Base-by-base conservation (phyloP, 2,329 filamentous ascomycete species). In the Diaporthe eres region DNA sequence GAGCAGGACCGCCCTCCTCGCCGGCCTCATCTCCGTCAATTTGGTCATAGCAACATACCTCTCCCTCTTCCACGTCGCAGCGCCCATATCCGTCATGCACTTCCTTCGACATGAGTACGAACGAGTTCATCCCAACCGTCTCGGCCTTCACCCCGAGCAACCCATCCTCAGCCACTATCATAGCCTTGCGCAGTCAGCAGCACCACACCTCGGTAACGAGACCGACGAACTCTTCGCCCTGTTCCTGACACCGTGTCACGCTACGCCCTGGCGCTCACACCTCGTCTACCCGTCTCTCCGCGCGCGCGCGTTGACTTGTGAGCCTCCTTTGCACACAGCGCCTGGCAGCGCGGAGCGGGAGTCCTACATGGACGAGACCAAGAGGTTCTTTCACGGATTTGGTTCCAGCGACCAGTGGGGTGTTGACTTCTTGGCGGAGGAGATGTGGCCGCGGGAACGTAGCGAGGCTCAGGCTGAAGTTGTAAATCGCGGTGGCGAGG, bases 161-260 rank as follows among this genome's bases (percentile, higher is more conserved):
- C 76, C 57, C 44, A n/a, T 72, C 8, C 53, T 57, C 13, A 63
- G 39, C 44, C 77, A 77, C 44, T 51, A 77, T 39, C 55, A 79
- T 71, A 49, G 75, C 72, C 85, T 34, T 78, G 79, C 75, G 74
- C 80, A 72, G 77, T 81, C 71, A 78, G 80, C 71, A 4, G 1
- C 78, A 81, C 44, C 79, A 78, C 0, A 79, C 58, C 31, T 77
- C 53, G 75, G 81, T 3, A 81, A 82, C 28, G 78, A 79, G 39
- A 77, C 79, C 49, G 80, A 85, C 49, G 88, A 90, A 75, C 87
- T 92, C 15, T 93, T 92, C 80, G 91, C 93, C 47, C 93, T 94
- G 28, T 98, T 98, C 85, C 89, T 99, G 34, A 98, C 96, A 90
- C 97, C 97, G 13, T 99, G 97, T 85, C 97, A 99, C 87, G 94